Conservation (phyloP, 805 yeast species). For the Barnettozyma siamensis region DNA sequence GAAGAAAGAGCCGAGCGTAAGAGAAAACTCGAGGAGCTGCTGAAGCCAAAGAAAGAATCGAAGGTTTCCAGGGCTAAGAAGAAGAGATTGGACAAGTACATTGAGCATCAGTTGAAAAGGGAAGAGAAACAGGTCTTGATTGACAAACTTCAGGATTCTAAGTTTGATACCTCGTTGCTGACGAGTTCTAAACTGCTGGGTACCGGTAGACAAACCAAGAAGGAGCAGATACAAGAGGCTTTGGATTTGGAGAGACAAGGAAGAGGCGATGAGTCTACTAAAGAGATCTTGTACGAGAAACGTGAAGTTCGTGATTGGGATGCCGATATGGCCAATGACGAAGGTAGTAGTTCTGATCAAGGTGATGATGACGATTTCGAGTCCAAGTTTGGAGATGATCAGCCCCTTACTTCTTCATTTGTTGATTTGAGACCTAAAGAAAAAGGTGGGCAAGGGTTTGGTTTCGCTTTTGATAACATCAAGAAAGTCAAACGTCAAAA, state of each 20-base stretch:
- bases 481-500: slow-evolving; percentile 43
- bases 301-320: slow-evolving; percentile 60
- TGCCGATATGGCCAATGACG: slow-evolving; percentile 29
- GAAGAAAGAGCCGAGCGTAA: slow-evolving; percentile 62
- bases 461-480: slow-evolving; percentile 61
- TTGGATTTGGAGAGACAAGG: slow-evolving; percentile 68
- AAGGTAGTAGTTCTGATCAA: background rate
- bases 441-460: slow-evolving; percentile 56
- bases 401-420: slow-evolving; percentile 36
- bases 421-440: slow-evolving; percentile 66
- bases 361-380: slow-evolving; percentile 1
- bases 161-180: slow-evolving; percentile 63
- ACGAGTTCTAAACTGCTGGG: slow-evolving; percentile 78
- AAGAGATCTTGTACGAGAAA: slow-evolving; percentile 63
- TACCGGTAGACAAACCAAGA: slow-evolving; percentile 59
- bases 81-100: slow-evolving; percentile 84
- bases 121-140: slow-evolving; percentile 80
- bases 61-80: slow-evolving; percentile 66
- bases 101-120: slow-evolving; percentile 81
- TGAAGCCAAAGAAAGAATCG: slow-evolving; percentile 55
- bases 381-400: background rate
- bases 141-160: slow-evolving; percentile 57
- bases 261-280: slow-evolving; percentile 54
- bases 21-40: slow-evolving; percentile 53
- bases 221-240: slow-evolving; percentile 71